Evolutionary conservation across 2,329 filamentous ascomycete genomes (phyloP), one percentile per base, ranked within the genome.

Genomic region (Colletotrichum sp.): DNA sequence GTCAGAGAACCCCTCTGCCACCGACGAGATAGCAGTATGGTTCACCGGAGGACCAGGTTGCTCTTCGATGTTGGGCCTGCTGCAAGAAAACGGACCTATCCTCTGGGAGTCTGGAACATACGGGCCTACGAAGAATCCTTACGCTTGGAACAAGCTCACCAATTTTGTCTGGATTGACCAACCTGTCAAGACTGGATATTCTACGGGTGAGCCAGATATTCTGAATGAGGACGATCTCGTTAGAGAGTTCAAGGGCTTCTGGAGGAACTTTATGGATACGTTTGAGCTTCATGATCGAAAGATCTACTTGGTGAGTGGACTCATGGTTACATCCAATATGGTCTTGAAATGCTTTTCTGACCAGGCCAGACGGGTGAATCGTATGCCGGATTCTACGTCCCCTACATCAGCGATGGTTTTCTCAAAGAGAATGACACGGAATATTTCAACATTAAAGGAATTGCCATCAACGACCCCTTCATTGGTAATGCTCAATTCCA

Each of bases 151-250:
- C 75, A 93, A 93, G 66, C 84, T 96, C 60, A 94, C 94, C 71
- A 95, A 96, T 83, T 90, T 96, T 80, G 86, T 97, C 64, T 97
- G 92, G 91, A 89, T 94, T 16, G 94, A 95, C 79, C 93, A 95
- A 81, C 92, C 92, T 12, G 86, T 92, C 15, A 89, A 89, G 34
- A 94, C 93, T 0, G 94, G 94, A 16, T 96, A 94, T 82, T 90
- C 92, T 1, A 89, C 91, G 39, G 94, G 94, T 18, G 90, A 84
- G 1, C 87, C 92, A 6, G 94, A 90, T 1, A 93, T 93, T n/a
- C 92, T 87, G 7, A 90, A 90, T 78, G 92, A 95, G 78, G 89
- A 92, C 34, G 93, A 95, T 77, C 88, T 94, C 2, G 93, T 93
- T 0, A 84, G 85, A n/a, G 90, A 96, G 79, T 95, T 96, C 83